Evolutionary conservation across 1,284 basidiomycete genomes (phyloP).

Genomic region (Leccinum holopus): DNA sequence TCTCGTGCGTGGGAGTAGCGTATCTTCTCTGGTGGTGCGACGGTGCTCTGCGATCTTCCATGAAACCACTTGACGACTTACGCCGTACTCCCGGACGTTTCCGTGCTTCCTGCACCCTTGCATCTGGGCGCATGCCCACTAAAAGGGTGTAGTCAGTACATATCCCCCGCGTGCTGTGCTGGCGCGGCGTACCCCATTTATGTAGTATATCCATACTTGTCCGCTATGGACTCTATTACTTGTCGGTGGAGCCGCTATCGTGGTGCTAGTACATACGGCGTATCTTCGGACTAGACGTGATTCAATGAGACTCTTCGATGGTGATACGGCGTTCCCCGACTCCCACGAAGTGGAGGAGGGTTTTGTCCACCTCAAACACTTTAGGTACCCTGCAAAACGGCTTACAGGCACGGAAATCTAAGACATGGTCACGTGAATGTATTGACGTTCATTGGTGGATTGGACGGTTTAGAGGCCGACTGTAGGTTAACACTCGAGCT

Average conservation of each 20-base stretch:
- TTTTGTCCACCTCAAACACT: no score
- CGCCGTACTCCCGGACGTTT: neutral
- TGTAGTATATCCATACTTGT: conserved; percentile 11
- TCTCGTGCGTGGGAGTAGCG: no score
- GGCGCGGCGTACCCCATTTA: neutral
- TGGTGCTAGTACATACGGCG: conserved; percentile 5
- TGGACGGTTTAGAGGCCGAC: no score
- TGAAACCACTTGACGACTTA: neutral
- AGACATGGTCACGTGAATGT: no score
- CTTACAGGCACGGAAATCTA: no score
- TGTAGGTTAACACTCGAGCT: no score
- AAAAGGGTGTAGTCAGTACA: conserved; percentile 5
- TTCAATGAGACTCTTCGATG: neutral
- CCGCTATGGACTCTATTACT: conserved; percentile 8
- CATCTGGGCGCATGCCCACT: neutral
- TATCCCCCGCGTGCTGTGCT: conserved; percentile 3
- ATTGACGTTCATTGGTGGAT: no score
- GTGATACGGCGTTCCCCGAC: neutral
- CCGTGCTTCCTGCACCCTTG: neutral
- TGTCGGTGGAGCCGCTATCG: neutral
- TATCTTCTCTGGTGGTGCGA: no score
- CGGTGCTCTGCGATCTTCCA: no score
- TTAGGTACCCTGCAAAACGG: no score
- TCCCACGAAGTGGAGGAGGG: no score
- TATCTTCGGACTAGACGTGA: neutral